Conservation (phyloP, 371 early-diverging fungal species). For the Mortierella sp. region DNA sequence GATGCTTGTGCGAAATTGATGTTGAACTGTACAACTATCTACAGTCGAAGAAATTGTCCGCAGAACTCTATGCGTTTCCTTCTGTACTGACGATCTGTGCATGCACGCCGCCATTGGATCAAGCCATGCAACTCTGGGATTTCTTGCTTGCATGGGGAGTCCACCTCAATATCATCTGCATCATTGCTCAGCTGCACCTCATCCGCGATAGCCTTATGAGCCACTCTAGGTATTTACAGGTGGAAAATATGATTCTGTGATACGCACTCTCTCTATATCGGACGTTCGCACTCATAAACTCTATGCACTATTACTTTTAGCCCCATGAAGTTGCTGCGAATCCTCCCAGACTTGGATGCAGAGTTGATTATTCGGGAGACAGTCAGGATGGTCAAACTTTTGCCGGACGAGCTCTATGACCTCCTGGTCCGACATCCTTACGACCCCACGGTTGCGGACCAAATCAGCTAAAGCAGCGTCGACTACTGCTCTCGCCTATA, state of each 20-base stretch:
- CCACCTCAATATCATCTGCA: constrained; percentile 91
- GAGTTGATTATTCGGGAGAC: constrained; percentile 73
- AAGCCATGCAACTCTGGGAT: constrained; percentile 92
- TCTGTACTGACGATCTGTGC: constrained; percentile 93
- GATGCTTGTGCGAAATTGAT: constrained; percentile 81
- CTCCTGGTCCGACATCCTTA: constrained; percentile 83
- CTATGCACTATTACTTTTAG: constrained; percentile 42
- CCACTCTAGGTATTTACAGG: constrained; percentile 62
- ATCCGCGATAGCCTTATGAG: constrained; percentile 81
- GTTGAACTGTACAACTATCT: constrained; percentile 79
- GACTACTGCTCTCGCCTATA: neutral
- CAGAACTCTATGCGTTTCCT: constrained; percentile 89
- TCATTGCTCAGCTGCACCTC: constrained; percentile 83
- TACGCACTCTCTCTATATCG: neutral
- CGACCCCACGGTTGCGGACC: constrained; percentile 68
- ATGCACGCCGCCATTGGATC: constrained; percentile 86
- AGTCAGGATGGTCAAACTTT: constrained; percentile 66
- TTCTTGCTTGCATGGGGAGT: constrained; percentile 90
- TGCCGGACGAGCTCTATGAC: constrained; percentile 80
- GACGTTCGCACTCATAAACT: neutral
- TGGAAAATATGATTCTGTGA: neutral
- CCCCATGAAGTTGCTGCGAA: constrained; percentile 84
- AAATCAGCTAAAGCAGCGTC: constrained; percentile 32
- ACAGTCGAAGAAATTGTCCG: constrained; percentile 76
- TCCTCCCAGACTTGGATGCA: constrained; percentile 84